Evolutionary conservation across 768 basidiomycete species (phyloP).

Genomic region (Mycena rosella): DNA sequence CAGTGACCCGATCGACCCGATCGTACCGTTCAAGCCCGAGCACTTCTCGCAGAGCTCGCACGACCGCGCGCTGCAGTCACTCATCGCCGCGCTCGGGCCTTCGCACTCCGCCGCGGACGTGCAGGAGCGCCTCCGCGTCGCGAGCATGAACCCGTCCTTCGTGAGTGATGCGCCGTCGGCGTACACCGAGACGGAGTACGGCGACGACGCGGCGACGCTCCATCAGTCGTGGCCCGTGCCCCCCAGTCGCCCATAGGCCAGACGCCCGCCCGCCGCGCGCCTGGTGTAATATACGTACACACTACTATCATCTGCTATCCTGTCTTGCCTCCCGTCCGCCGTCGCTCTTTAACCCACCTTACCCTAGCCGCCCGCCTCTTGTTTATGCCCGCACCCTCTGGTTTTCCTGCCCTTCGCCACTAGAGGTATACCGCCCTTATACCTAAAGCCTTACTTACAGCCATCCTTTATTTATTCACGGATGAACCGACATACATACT

Average conservation of each 20-base stretch:
- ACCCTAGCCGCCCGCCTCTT: conserved; percentile 1
- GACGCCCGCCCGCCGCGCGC: too few relatives aligned
- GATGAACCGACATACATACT: not conserved
- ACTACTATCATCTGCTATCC: conserved; percentile 5
- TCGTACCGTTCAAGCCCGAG: conserved; percentile 50
- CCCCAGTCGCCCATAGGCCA: conserved; percentile 22
- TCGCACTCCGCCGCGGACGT: conserved; percentile 57
- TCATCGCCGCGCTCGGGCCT: conserved; percentile 73
- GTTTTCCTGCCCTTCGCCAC: not conserved
- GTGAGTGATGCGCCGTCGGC: too few relatives aligned
- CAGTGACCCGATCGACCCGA: conserved; percentile 29
- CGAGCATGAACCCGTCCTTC: conserved; percentile 40
- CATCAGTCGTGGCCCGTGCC: conserved; percentile 37
- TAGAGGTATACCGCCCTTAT: conserved; percentile 20
- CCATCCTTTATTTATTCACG: conserved; percentile 12
- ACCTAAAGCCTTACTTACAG: not conserved
- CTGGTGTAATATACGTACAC: not conserved
- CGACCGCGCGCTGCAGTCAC: conserved; percentile 70
- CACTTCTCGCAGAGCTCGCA: conserved; percentile 39
- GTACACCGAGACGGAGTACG: conserved; percentile 28
- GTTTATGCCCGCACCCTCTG: conserved; percentile 16
- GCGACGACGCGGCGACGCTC: conserved; percentile 27
- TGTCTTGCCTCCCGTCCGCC: too few relatives aligned
- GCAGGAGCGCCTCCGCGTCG: conserved; percentile 64
- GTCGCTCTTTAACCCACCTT: conserved; percentile 1